Evolutionary conservation across 2,329 filamentous ascomycete genomes (phyloP).

Genomic region (Monosporascus sp.): DNA sequence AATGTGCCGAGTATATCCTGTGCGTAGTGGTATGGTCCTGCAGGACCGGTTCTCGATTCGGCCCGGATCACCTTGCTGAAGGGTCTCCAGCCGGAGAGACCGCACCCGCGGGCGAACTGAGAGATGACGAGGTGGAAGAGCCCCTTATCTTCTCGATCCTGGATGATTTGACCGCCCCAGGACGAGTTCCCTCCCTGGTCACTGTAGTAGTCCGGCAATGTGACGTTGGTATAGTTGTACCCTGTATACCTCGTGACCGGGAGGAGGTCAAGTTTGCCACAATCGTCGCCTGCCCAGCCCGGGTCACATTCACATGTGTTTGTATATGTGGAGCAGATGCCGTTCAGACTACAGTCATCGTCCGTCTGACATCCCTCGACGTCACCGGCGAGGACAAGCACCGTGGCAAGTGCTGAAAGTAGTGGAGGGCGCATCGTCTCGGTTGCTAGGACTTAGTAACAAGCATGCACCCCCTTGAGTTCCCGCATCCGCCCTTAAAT

Average conservation of each 20-base stretch:
- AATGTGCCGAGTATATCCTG: constrained; percentile 36
- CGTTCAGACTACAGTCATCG: constrained; percentile 34
- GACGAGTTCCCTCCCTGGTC: constrained; percentile 33
- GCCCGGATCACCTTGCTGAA: constrained; percentile 39
- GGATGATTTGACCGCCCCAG: constrained; percentile 42
- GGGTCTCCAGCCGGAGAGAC: constrained; percentile 40
- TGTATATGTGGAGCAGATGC: constrained; percentile 21
- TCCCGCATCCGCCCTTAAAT: too few species aligned
- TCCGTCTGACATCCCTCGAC: constrained; percentile 10
- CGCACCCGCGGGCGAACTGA: constrained; percentile 40
- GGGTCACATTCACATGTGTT: constrained; percentile 27
- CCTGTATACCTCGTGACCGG: constrained; percentile 34
- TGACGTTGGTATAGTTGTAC: constrained; percentile 38
- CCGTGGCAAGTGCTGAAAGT: background rate
- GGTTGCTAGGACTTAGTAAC: background rate
- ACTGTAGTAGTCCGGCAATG: constrained; percentile 19
- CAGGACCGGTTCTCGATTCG: constrained; percentile 36
- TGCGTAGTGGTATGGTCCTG: constrained; percentile 37
- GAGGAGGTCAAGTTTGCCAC: constrained; percentile 37
- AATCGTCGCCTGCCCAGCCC: constrained; percentile 39
- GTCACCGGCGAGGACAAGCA: background rate
- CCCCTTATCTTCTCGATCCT: constrained; percentile 30
- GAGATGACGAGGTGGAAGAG: constrained; percentile 41
- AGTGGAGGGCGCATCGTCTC: background rate
- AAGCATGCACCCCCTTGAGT: too few species aligned